Evolutionary conservation across 1,284 basidiomycete species (phyloP).

Genomic region (Cryptococcus sp.): DNA sequence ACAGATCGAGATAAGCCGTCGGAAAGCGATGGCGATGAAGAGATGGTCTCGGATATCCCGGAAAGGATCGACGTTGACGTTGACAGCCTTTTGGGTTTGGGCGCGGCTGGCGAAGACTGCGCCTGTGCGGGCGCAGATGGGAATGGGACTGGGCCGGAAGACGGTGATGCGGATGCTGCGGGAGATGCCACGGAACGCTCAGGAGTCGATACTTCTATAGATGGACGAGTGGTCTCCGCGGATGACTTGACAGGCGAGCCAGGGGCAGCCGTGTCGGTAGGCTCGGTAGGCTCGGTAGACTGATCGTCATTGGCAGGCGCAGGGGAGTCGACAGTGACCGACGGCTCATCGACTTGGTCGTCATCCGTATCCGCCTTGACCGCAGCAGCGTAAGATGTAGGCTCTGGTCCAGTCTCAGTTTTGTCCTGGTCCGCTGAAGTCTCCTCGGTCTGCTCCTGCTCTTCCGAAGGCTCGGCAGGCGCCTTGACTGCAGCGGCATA

Average conservation of each 20-base stretch:
- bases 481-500: constrained; percentile 19
- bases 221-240: not conserved
- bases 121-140: constrained; percentile 4
- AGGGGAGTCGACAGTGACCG: too few species aligned
- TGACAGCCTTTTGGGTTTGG: constrained; percentile 11
- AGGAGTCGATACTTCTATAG: too few species aligned
- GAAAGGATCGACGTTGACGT: constrained; percentile 11
- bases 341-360: not conserved
- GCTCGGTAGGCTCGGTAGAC: too few species aligned
- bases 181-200: too few species aligned
- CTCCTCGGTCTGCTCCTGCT: constrained; percentile 3
- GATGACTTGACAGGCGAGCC: not conserved
- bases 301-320: too few species aligned
- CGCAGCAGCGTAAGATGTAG: constrained; percentile 16
- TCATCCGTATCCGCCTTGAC: constrained; percentile 6
- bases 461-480: not conserved
- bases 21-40: constrained; percentile 12
- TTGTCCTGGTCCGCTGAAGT: constrained; percentile 7
- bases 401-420: constrained; percentile 1
- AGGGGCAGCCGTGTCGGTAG: not conserved
- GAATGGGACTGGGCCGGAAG: too few species aligned
- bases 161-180: too few species aligned
- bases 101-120: constrained; percentile 1
- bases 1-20: constrained; percentile 2
- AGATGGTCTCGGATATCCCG: not conserved